Percentiles rank a stretch among this genome's conserved stretches.
Conservation (phyloP, 192 early-diverging fungal genomes). For the Coemansia sp. region DNA sequence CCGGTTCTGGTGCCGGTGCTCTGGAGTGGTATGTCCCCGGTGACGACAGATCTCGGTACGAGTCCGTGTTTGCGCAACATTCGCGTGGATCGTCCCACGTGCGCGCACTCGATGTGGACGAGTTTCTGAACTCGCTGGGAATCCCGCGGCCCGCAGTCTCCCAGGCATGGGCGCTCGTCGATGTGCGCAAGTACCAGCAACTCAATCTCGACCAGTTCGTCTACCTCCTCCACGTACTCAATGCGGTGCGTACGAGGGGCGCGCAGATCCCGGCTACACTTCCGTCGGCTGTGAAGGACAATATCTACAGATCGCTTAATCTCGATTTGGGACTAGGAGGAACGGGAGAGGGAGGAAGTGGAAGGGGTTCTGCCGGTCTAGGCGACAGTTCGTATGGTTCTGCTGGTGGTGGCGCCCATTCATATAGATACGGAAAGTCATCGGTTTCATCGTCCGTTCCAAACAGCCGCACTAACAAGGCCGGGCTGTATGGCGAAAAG, state of each 20-base stretch:
- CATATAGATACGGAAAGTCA: conserved; percentile 27
- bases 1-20: conserved; percentile 27
- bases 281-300: conserved; percentile 48
- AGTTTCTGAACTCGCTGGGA: conserved; percentile 41
- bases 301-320: conserved; percentile 50
- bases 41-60: conserved; percentile 39
- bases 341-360: no score
- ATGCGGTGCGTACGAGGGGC: conserved; percentile 18
- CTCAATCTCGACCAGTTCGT: conserved; percentile 58
- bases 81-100: conserved; percentile 36
- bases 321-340: conserved; percentile 20
- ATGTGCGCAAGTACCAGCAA: conserved; percentile 55
- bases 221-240: conserved; percentile 49
- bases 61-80: conserved; percentile 36
- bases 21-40: conserved; percentile 52
- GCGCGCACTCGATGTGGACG: conserved; percentile 47
- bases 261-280: conserved; percentile 33
- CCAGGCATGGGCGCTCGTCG: conserved; percentile 52
- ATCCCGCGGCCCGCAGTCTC: conserved; percentile 32
- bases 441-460: not conserved
- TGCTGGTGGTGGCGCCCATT: conserved; percentile 9
- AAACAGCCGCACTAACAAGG: not conserved
- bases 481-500: conserved; percentile 53
- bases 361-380: no score
- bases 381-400: not conserved